phyloP scores from a whole-genome alignment of 2,329 filamentous ascomycete genomes.

The Stagonosporopsis cucurbitacearum region DNA sequence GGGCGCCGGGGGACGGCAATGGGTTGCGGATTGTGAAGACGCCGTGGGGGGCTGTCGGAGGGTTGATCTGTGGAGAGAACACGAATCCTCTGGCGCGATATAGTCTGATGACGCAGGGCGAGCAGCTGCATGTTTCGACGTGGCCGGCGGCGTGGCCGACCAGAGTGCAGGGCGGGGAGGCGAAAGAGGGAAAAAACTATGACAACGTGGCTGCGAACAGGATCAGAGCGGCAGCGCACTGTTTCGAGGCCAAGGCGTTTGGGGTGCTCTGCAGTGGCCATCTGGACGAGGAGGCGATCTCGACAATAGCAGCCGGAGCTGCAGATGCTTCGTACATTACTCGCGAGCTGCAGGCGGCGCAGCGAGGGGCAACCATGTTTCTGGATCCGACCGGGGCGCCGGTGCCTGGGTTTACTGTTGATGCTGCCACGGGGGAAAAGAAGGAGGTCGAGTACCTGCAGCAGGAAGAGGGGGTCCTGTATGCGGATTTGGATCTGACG shows the following conservation, averaged over 20 bases:
- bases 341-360: constrained; percentile 47
- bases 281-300: constrained; percentile 52
- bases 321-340: constrained; percentile 36
- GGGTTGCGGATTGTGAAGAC: constrained; percentile 58
- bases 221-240: constrained; percentile 61
- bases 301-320: constrained; percentile 41
- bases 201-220: constrained; percentile 62
- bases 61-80: constrained; percentile 64
- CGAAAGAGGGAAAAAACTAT: constrained; percentile 51
- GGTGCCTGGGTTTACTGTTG: constrained; percentile 49
- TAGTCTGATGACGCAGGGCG: constrained; percentile 60
- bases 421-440: constrained; percentile 25
- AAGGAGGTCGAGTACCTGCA: constrained; percentile 51
- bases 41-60: constrained; percentile 55
- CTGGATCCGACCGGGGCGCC: constrained; percentile 59
- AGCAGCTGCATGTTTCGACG: constrained; percentile 62
- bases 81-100: constrained; percentile 64
- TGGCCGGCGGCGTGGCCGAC: constrained; percentile 65
- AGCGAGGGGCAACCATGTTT: constrained; percentile 58
- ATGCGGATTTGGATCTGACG: constrained; percentile 59
- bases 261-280: constrained; percentile 58
- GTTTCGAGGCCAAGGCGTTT: constrained; percentile 65
- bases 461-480: constrained; percentile 57
- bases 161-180: constrained; percentile 25
- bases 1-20: constrained; percentile 60